Base-by-base conservation (phyloP, 805 yeast genomes). In the Kregervanrija delftensis region DNA sequence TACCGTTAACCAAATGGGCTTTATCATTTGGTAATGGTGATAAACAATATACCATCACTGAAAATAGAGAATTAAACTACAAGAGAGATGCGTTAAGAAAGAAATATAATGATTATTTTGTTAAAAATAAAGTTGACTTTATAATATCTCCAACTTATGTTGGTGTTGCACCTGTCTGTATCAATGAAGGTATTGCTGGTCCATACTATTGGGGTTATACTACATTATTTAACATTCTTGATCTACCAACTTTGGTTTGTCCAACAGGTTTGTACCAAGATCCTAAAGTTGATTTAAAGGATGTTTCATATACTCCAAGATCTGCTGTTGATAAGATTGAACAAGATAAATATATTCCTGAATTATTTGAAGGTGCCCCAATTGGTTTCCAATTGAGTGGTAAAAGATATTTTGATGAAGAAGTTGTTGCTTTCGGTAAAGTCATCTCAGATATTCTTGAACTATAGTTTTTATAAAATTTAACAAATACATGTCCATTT, bases 131-230 rank as follows among this genome's bases (percentile, higher is more conserved):
- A 42, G 72, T 84, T 40, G 90, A 85, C 56, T 76, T 81, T 55
- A 71, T 85, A 47, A 63, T 85, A 38, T 74, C 83, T 42, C 90
- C 91, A 48, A 74, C 80, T 6, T 79, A 81, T 61, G 76, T 74
- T 45, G 82, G 83, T 50, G 81, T 79, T 41, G 87, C 93, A n/a
- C 86, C 88, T 37, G 73, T 72, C 43, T 77, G 83, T 16, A 76
- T 74, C 40, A 69, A 73, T 30, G 60, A 62, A 35, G 67, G 64
- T 41, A 54, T 56, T 41, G 64, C 63, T 2, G 68, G 68, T 42
- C 73, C 83, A 6, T 76, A 74, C 60, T 83, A 83, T 63, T 86
- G 93, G 90, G 84, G 90, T 3, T 86, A 86, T 68, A 83, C 91
- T 5, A 66, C 88, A 2, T 70, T 83, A 49, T 86, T 79, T 76